Conservation (phyloP, 2,329 filamentous ascomycete genomes). For the Xylaria hypoxylon region DNA sequence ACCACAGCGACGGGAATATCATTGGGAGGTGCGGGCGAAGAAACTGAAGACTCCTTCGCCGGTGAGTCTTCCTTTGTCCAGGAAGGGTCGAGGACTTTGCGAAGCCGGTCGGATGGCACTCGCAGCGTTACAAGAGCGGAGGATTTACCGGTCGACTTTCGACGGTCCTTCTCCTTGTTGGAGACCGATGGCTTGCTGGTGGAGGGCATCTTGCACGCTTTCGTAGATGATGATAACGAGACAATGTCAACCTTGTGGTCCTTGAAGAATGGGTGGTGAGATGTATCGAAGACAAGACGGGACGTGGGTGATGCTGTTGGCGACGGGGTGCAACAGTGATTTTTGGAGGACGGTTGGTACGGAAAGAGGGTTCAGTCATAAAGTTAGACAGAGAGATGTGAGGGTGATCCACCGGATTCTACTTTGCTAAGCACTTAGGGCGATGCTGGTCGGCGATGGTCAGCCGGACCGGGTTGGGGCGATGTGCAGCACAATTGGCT, state of each 20-base stretch:
- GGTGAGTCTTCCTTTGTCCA: conserved; percentile 59
- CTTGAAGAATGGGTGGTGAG: conserved; percentile 28
- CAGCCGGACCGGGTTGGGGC: conserved; percentile 31
- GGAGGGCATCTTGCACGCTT: conserved; percentile 51
- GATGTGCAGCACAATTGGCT: conserved; percentile 30
- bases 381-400: conserved; percentile 41
- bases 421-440: conserved; percentile 30
- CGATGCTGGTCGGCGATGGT: conserved; percentile 37
- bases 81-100: conserved; percentile 61
- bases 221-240: conserved; percentile 37
- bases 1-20: conserved; percentile 52
- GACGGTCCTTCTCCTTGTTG: conserved; percentile 59
- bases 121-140: conserved; percentile 64
- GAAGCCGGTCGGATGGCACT: conserved; percentile 63
- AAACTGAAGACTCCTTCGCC: conserved; percentile 60
- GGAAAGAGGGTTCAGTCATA: conserved; percentile 41
- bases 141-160: conserved; percentile 55
- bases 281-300: conserved; percentile 25
- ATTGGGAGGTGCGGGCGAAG: conserved; percentile 55
- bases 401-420: conserved; percentile 45
- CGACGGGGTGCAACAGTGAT: conserved; percentile 22
- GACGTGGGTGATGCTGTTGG: conserved; percentile 35
- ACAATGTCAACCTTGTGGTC: conserved; percentile 31
- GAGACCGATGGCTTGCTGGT: conserved; percentile 52
- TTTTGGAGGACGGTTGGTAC: conserved; percentile 34